Evolutionary conservation across 2,329 filamentous ascomycete species (phyloP).

Genomic region (Emmonsia crescens): DNA sequence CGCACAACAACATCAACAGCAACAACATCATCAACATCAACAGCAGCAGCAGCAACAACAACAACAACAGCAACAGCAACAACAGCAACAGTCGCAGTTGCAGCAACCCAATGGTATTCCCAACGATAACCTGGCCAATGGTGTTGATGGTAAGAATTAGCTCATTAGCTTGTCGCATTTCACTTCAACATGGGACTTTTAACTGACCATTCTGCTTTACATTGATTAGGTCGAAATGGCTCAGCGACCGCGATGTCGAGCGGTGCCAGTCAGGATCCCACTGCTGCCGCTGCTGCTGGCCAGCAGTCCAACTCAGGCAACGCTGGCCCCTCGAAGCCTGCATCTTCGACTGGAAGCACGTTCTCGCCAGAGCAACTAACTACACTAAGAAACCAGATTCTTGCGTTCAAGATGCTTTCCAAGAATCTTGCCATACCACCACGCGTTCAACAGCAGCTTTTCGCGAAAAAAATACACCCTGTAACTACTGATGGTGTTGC

Average conservation of each 20-base stretch:
- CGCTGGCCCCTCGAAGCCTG: conserved; percentile 16
- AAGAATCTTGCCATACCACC: conserved; percentile 76
- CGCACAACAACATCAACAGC: conserved; percentile 34
- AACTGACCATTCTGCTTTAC: conserved; percentile 5
- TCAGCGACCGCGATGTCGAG: conserved; percentile 24
- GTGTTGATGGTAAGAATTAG: conserved; percentile 28
- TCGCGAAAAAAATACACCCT: conserved; percentile 41
- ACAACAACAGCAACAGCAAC: conserved; percentile 36
- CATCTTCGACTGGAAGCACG: conserved; percentile 33
- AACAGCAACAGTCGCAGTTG: conserved; percentile 28
- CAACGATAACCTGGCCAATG: conserved; percentile 27
- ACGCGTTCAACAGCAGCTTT: conserved; percentile 72
- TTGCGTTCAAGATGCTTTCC: conserved; percentile 79
- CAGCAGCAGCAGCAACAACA: conserved; percentile 30
- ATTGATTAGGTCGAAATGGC: conserved; percentile 25
- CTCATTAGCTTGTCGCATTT: neutral
- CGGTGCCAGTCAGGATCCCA: conserved; percentile 16
- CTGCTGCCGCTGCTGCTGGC: conserved; percentile 15
- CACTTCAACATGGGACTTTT: neutral
- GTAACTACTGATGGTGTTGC: conserved; percentile 24
- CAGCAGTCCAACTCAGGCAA: conserved; percentile 15
- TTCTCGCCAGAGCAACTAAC: conserved; percentile 71
- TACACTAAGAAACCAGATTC: conserved; percentile 73
- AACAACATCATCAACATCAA: conserved; percentile 34
- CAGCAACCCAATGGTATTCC: conserved; percentile 31